These are phyloP conservation scores for Tetragonia tetragonoides DNA, from an alignment of 148 eudicot species.

Conservation along the genomic window DNA sequence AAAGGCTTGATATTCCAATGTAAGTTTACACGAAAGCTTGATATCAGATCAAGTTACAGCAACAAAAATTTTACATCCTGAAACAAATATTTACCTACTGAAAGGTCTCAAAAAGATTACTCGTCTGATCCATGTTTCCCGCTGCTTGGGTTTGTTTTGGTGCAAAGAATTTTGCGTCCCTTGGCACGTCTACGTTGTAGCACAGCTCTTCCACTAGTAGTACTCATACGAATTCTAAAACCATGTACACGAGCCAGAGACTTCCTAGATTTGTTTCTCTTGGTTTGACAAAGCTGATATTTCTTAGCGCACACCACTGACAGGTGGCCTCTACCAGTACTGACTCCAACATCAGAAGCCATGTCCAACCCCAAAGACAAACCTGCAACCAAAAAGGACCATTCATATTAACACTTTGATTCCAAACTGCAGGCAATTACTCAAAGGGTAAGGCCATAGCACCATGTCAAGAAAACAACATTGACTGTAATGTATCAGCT, in stretches of 20 bases:
- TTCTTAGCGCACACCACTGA: conserved; percentile 72
- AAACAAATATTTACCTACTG: conserved; percentile 18
- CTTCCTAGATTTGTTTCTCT: conserved; percentile 75
- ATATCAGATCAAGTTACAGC: conserved; percentile 5
- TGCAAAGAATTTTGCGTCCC: conserved; percentile 79
- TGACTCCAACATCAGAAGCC: conserved; percentile 31
- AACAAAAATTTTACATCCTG: conserved; percentile 19
- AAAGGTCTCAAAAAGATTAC: conserved; percentile 11
- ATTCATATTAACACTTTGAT: background rate
- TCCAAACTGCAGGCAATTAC: background rate
- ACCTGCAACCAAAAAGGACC: conserved; percentile 39
- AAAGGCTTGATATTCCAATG: conserved; percentile 3
- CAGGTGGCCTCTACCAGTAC: conserved; percentile 40
- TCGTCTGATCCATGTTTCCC: conserved; percentile 53
- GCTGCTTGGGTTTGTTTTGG: conserved; percentile 65
- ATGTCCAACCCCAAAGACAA: conserved; percentile 56
- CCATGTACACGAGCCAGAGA: conserved; percentile 84
- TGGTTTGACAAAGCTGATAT: conserved; percentile 71
- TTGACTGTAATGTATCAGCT: background rate
- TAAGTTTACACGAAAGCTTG: conserved; percentile 8
- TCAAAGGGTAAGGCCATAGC: background rate
- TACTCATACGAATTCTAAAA: conserved; percentile 73
- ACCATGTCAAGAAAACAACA: background rate
- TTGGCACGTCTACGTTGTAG: conserved; percentile 81
- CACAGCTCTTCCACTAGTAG: conserved; percentile 83